Percentiles rank a stretch among this genome's conserved stretches.
These are phyloP conservation scores for Kickxella alabastrina DNA, from an alignment of 192 early-diverging fungal species.

Conservation along the genomic window DNA sequence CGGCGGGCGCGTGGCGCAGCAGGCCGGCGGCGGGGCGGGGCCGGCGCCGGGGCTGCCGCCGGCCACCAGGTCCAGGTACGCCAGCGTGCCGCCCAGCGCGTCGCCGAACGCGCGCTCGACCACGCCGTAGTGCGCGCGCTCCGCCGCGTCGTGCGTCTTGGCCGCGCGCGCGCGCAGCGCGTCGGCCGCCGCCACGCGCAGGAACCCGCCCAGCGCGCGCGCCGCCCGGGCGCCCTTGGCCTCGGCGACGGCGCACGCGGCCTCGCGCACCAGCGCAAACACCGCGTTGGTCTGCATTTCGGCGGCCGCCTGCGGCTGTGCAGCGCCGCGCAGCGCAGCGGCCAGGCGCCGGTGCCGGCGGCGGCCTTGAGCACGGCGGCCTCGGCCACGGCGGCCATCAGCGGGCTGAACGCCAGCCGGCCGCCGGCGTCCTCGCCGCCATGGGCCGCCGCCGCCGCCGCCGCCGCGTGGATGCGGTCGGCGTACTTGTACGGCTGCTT, in stretches of 20 bases:
- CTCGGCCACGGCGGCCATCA: constrained; percentile 34
- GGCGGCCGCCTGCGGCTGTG: not conserved
- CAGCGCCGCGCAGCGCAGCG: constrained; percentile 2
- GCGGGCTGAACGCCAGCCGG: constrained; percentile 31
- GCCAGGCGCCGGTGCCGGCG: constrained; percentile 23
- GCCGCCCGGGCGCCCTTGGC: constrained; percentile 5
- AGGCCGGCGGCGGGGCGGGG: too few relatives aligned
- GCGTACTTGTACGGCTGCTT: constrained; percentile 44
- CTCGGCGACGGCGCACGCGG: constrained; percentile 27
- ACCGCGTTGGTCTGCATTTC: constrained; percentile 15
- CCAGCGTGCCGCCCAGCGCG: not conserved
- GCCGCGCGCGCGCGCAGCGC: constrained; percentile 28
- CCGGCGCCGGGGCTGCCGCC: not conserved
- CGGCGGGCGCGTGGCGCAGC: too few relatives aligned
- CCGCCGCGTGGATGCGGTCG: constrained; percentile 19
- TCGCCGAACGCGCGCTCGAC: constrained; percentile 17
- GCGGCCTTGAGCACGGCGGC: constrained; percentile 29
- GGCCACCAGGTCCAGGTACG: constrained; percentile 9
- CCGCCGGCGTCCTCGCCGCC: not conserved
- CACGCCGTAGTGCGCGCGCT: constrained; percentile 5
- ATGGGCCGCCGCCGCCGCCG: not conserved
- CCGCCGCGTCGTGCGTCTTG: constrained; percentile 10
- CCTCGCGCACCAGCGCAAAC: constrained; percentile 24
- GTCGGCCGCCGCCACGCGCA: constrained; percentile 8
- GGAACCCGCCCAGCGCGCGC: constrained; percentile 3